Base-by-base conservation (phyloP, 2,329 filamentous ascomycete genomes). In the Fusarium sp. region DNA sequence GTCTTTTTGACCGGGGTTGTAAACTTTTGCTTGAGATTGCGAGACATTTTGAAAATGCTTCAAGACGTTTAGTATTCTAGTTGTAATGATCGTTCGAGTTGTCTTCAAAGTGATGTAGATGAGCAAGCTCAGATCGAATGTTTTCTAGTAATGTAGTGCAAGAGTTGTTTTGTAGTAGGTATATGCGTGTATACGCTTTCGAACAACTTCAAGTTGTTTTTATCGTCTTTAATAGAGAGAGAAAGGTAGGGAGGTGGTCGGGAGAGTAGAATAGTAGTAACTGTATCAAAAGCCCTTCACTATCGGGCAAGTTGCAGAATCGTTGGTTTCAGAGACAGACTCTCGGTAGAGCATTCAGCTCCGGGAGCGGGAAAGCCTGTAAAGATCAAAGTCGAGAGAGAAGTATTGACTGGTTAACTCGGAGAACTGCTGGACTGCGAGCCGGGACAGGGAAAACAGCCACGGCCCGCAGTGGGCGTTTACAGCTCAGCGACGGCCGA, bases 401-500 rank as follows among this genome's bases (percentile, higher is more conserved):
- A 79, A 51, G 30, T 81, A 82, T 89, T 86, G 85, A 82, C 84
- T 85, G 87, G 82, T 68, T 77, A 90, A 88, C 88, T 94, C 92
- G 90, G 86, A 91, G 91, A 92, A 91, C 93, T 94, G 92, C 90
- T 91, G 92, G 92, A 94, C 93, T 95, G 90, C 91, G 89, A 89
- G 89, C 90, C 89, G 87, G 72, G 79, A 75, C 78, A 68, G 82
- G 80, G 81, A 79, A 79, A 77, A 60, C 65, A 81, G 81, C 81
- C 83, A 83, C 80, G 85, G 87, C 90, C 91, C 91, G 91, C 90
- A 95, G 92, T 91, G 91, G 91, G 89, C 85, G 89, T 94, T 95
- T 95, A 97, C 92, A 95, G 93, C 92, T 92, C 92, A 93, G 91
- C 91, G 91, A 92, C 86, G 88, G 91, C 91, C 91, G 87, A 90